phyloP scores from a whole-genome alignment of 2,329 filamentous ascomycete genomes.

The Claviceps arundinis region DNA sequence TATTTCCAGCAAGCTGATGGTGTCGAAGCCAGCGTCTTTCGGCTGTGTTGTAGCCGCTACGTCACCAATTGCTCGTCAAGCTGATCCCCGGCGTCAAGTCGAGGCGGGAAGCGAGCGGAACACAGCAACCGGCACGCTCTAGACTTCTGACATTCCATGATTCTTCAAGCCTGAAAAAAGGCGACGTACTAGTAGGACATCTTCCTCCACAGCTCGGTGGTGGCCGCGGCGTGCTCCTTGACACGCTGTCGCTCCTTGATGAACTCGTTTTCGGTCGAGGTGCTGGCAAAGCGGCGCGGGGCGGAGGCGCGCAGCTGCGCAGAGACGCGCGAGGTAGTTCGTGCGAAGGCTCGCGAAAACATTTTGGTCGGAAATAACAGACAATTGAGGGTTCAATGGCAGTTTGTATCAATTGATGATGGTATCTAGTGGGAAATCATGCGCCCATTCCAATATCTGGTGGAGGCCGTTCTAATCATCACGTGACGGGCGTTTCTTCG shows the following conservation, averaged over 20 bases:
- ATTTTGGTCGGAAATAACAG: conserved; percentile 25
- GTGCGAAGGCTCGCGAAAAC: conserved; percentile 50
- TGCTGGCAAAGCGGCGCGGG: conserved; percentile 62
- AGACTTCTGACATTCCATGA: background rate
- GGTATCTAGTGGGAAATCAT: background rate
- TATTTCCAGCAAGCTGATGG: background rate
- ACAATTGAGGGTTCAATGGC: background rate
- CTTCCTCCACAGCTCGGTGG: conserved; percentile 88
- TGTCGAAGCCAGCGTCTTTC: background rate
- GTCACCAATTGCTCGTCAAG: background rate
- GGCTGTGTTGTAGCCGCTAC: background rate
- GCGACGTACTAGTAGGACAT: conserved; percentile 80
- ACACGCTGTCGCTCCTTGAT: conserved; percentile 82
- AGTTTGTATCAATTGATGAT: conserved; percentile 11
- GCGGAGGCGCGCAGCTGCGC: conserved; percentile 44
- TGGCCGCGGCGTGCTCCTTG: conserved; percentile 77
- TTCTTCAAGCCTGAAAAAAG: background rate
- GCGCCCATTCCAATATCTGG: background rate
- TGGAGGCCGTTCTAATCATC: background rate
- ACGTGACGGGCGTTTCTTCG: background rate
- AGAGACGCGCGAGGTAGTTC: conserved; percentile 48
- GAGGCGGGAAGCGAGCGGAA: background rate
- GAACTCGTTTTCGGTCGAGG: conserved; percentile 78
- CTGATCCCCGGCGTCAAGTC: background rate
- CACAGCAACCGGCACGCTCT: background rate